These are phyloP conservation scores for Trichoderma koningii DNA, from an alignment of 2,329 filamentous ascomycete genomes.

Conservation along the genomic window DNA sequence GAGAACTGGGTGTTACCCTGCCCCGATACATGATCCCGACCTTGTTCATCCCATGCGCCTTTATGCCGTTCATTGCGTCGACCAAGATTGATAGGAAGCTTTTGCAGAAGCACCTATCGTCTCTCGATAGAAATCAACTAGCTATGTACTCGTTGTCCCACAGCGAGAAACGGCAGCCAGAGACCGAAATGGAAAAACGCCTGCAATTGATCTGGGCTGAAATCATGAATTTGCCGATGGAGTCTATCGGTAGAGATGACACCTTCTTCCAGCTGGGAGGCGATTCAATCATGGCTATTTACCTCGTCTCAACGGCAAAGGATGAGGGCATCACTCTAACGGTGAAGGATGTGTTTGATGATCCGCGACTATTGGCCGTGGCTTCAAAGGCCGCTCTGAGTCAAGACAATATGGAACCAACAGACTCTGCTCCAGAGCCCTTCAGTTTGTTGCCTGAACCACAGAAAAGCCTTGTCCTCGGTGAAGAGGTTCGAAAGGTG, in stretches of 20 bases:
- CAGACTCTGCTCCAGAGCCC: background rate
- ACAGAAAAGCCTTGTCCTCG: background rate
- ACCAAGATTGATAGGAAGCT: conserved; percentile 25
- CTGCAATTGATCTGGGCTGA: conserved; percentile 37
- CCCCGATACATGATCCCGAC: conserved; percentile 32
- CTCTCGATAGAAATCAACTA: conserved; percentile 6
- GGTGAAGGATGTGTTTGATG: conserved; percentile 15
- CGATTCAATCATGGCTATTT: conserved; percentile 50
- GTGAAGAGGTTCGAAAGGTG: background rate
- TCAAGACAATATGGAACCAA: background rate
- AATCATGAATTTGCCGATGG: conserved; percentile 36
- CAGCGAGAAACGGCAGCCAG: conserved; percentile 25
- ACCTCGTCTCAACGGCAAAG: conserved; percentile 44
- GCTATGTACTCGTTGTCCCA: background rate
- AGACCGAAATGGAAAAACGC: conserved; percentile 23
- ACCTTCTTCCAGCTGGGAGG: conserved; percentile 37
- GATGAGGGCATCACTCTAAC: conserved; percentile 25
- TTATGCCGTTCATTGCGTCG: conserved; percentile 29
- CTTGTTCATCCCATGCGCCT: conserved; percentile 27
- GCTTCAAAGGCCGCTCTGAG: background rate
- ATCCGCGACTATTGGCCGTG: conserved; percentile 9
- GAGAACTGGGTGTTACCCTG: conserved; percentile 1
- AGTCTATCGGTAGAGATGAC: conserved; percentile 33
- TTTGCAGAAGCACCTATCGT: background rate
- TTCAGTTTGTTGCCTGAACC: conserved; percentile 1